Base-by-base conservation (phyloP, 192 early-diverging fungal species). In the Allomyces arbusculus region DNA sequence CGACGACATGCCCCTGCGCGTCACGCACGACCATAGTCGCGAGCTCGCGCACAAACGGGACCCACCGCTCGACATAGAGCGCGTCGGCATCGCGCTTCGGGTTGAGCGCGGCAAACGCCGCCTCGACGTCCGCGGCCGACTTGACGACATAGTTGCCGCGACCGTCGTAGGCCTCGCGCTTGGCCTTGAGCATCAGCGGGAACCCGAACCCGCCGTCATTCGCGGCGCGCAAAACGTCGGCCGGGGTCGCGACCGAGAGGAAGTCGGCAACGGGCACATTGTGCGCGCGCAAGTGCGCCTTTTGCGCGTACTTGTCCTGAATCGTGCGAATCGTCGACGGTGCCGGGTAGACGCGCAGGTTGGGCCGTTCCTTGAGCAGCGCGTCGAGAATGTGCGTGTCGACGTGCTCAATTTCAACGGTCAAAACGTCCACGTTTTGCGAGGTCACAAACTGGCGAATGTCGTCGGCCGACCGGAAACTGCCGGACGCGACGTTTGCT, bases 341-440 rank as follows among this genome's bases (percentile, higher is more conserved):
- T 12, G 84, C 79, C 63, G 96, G 96, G 64, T 89, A 87, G 50
- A 96, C 83, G 1, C 79, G 71, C 33, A 74, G 78, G 22, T 67
- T 75, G 62, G 67, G 76, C 63, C 79, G 74, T 23, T 67, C 66
- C 62, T 85, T 83, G 14, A 91, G 74, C 55, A 79, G 78, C 61
- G 83, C 83, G 33, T 40, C 33, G 23, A 86, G 78, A 55, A 79
- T 76, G 3, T 72, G 69, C 40, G 80, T 77, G 73, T 94, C 80
- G 50, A 99, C 92, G 68, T 99, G 96, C 78, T 99, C 96, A 61
- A 99, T 99, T 76, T 99, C 94, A n/a, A 92, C 86, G 0, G 96
- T 99, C 26, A 97, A 80, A 22, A 96, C 82, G 72, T 90, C 83
- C 58, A 82, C 86, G 24, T 79, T 69, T 16, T 69, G 61, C 50